Percentiles rank a stretch among this genome's conserved stretches.
phyloP scores from a whole-genome alignment of 192 early-diverging fungal species.

The Borealophlyctis nickersoniae region DNA sequence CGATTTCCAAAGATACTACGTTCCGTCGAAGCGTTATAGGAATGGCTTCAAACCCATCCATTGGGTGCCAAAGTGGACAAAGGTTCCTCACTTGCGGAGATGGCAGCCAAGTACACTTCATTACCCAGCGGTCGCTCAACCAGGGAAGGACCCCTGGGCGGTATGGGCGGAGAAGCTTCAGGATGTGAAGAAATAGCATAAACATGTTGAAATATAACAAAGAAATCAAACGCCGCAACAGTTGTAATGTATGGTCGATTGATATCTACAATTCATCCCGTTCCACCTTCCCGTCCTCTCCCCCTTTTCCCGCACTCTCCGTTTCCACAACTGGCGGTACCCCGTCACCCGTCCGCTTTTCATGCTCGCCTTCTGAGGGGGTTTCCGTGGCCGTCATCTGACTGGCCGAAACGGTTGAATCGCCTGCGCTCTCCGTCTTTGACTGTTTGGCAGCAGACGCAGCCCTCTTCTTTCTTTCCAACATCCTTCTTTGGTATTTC shows the following conservation, averaged over 20 bases:
- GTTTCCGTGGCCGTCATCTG: slow-evolving; percentile 26
- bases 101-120: slow-evolving; percentile 43
- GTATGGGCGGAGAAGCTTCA: too few species aligned
- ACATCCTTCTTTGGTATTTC: not conserved
- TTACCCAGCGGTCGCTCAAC: too few species aligned
- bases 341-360: slow-evolving; percentile 25
- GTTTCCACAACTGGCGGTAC: slow-evolving; percentile 22
- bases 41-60: slow-evolving; percentile 53
- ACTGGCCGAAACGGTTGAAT: not conserved
- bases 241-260: too few species aligned
- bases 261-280: not conserved
- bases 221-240: too few species aligned
- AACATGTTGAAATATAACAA: too few species aligned
- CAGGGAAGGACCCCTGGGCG: too few species aligned
- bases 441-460: not conserved
- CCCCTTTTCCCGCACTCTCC: not conserved
- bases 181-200: too few species aligned
- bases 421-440: not conserved
- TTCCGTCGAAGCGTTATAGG: slow-evolving; percentile 47
- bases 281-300: not conserved
- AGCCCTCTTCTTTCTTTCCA: not conserved
- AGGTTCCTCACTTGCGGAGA: slow-evolving; percentile 35
- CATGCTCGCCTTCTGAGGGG: slow-evolving; percentile 29
- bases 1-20: slow-evolving; percentile 53
- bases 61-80: slow-evolving; percentile 57